A percentile compares a stretch with the other conserved stretches of the same genome.
phyloP scores from a whole-genome alignment of 2,329 filamentous ascomycete species.

The Teratosphaeriaceae sp. region DNA sequence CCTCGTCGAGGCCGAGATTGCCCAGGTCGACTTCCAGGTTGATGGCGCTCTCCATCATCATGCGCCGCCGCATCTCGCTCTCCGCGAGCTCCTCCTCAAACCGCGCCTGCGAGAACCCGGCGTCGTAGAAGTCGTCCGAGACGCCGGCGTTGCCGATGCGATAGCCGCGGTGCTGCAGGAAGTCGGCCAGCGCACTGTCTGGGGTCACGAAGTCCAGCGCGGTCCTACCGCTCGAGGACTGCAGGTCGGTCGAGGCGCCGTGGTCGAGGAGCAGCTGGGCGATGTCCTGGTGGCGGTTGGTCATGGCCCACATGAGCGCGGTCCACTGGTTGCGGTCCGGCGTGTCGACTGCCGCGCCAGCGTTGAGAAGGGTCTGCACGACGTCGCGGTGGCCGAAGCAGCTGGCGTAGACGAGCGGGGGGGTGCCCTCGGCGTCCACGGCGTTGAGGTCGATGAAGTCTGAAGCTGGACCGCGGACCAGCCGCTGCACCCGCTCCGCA shows the following conservation, averaged over 20 bases:
- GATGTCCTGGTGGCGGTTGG: constrained; percentile 92
- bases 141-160: constrained; percentile 74
- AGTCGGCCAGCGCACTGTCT: constrained; percentile 94
- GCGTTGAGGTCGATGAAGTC: constrained; percentile 77
- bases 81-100: constrained; percentile 98
- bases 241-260: constrained; percentile 90
- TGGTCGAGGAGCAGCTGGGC: constrained; percentile 88
- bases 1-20: constrained; percentile 91
- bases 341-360: constrained; percentile 81
- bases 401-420: constrained; percentile 94
- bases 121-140: constrained; percentile 86
- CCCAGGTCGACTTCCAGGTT: constrained; percentile 95
- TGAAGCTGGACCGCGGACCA: constrained; percentile 68
- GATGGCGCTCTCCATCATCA: constrained; percentile 99
- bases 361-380: constrained; percentile 74
- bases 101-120: constrained; percentile 82
- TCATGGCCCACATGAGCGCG: constrained; percentile 99
- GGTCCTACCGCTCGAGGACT: constrained; percentile 87
- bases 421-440: constrained; percentile 88
- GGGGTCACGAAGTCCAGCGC: constrained; percentile 94
- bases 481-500: constrained; percentile 67
- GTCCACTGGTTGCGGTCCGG: constrained; percentile 98
- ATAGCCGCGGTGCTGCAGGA: constrained; percentile 91
- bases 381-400: constrained; percentile 95
- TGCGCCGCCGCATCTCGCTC: constrained; percentile 86